Evolutionary conservation across 2,329 filamentous ascomycete species (phyloP), one percentile per base, ranked within the genome.

Genomic region (Saccharata proteae): DNA sequence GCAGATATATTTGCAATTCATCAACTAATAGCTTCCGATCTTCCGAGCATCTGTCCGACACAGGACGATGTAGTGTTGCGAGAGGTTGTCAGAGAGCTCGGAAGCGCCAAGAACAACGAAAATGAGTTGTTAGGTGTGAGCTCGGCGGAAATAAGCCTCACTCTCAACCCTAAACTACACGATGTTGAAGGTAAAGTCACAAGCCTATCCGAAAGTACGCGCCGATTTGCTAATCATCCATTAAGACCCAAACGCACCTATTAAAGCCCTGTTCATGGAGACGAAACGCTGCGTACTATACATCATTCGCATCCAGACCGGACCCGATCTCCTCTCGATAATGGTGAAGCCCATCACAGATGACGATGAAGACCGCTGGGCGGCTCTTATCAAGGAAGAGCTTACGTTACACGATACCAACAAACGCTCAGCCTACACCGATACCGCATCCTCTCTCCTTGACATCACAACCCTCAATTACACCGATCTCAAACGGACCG

Each of bases 271-370:
- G 3, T 94, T 94, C 54, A 96, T 94, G 76, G 90, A 96, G 59
- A 96, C 90, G 3, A 98, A 98, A 62, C 77, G 90, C 46, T 93
- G 90, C 50, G 80, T 96, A 23, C 65, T 98, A 40, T 98, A 96
- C 58, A 96, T 98, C 53, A 96, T 98, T 50, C 80, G 90, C 37
- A 80, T 98, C 20, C 92, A 98, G 57, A 84, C 82, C 2, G 90
- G 90, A 6, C 64, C 77, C 30, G 93, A 88, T 46, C 71, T 98
- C n/a, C 75, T 96, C 55, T 86, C 96, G 39, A 93, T 98, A 39
- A 73, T 98, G 44, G 79, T 93, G 41, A 92, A 90, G 49, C 84
- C 84, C 11, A 85, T 94, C 41, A 75, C 71, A 0, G 67, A 73
- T 17, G 86, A 94, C 49, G 90, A 98, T 45, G 86, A 94, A 50